Base-by-base conservation (phyloP, 1,139 yeast species). In the Debaryomycetaceae sp. region DNA sequence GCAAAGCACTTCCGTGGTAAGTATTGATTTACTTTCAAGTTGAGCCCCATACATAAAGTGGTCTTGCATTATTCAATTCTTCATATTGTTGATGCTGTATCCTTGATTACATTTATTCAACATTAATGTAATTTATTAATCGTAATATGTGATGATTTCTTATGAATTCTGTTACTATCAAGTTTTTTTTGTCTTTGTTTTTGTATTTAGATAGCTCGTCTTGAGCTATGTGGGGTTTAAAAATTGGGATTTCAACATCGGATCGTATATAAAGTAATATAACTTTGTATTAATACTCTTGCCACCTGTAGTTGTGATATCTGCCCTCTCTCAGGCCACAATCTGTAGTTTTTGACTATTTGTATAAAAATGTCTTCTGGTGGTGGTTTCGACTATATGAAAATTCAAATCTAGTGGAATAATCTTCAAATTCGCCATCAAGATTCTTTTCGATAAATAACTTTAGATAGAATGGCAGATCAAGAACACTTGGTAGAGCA, bases 1-100 rank as follows among this genome's bases (percentile, higher is more conserved):
- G 98, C 99, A 67, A 90, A 91, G 82, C 81, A 80, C 76, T 90
- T 79, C 93, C 90, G 98, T 78, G 90, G 67, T 54, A 65, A 72
- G 65, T 55, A 70, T 62, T 64, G 69, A 59, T 45, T 42, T 43
- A 36, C 38, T 46, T 42, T 33, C 37, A 34, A 39, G 39, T 45
- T 49, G 17, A 47, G 42, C 59, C 59, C 60, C 60, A 45, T 31
- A 42, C 39, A 37, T 45, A 38, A 39, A 40, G 49, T 51, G 53
- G 51, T 49, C 53, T 57, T 58, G 66, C 66, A 61, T 60, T 58
- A 58, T 63, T 60, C 66, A 62, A 61, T 64, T 62, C 66, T 56
- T 55, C 48, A 43, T 31, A 31, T 65, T 68, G 74, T 68, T 67
- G 70, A 66, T 70, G 74, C 73, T 63, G 65, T 66, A 60, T 59